These are phyloP conservation scores for Gossypium trilobum DNA, from an alignment of 441 rosid genomes.

Conservation along the genomic window DNA sequence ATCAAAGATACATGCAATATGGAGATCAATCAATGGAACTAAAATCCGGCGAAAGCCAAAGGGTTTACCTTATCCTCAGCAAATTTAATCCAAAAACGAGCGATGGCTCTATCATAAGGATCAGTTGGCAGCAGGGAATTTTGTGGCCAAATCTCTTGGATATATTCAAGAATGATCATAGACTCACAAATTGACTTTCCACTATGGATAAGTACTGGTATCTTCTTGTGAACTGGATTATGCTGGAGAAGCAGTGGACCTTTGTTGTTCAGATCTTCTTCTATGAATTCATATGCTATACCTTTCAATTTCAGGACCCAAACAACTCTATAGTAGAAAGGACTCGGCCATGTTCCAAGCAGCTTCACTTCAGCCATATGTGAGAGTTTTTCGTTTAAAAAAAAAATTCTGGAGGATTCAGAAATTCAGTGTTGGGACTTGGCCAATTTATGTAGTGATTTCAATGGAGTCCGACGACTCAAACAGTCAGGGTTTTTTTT, in stretches of 20 bases:
- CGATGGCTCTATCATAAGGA: conserved; percentile 25
- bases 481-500: not conserved
- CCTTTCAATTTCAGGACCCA: conserved; percentile 40
- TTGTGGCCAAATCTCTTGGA: conserved; percentile 42
- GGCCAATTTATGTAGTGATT: not conserved
- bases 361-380: conserved; percentile 20
- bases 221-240: conserved; percentile 41
- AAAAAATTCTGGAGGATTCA: not conserved
- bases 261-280: conserved; percentile 40
- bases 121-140: conserved; percentile 28
- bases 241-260: conserved; percentile 27
- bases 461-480: not conserved
- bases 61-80: conserved; percentile 23
- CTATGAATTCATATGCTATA: conserved; percentile 27
- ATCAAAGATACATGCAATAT: not conserved
- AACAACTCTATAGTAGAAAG: conserved; percentile 26
- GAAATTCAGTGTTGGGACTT: not conserved
- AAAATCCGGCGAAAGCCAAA: not conserved
- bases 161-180: conserved; percentile 38
- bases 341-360: conserved; percentile 30
- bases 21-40: not conserved
- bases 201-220: conserved; percentile 37
- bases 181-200: conserved; percentile 42
- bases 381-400: no score
- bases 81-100: conserved; percentile 38